These are phyloP conservation scores for Ganoderma lucidum DNA, from an alignment of 1,284 basidiomycete species.

Conservation along the genomic window DNA sequence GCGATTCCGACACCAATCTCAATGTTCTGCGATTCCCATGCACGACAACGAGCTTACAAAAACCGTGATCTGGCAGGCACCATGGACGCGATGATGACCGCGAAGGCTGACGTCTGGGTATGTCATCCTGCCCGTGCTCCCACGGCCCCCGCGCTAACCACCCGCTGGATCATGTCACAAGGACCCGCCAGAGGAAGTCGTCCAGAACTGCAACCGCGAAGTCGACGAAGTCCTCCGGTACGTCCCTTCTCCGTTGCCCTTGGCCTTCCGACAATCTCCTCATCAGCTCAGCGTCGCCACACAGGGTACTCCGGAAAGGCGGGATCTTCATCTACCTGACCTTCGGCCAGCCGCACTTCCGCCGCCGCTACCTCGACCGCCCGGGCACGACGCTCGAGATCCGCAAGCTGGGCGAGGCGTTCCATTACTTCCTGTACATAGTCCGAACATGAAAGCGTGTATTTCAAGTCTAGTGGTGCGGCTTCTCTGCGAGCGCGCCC, in stretches of 20 bases:
- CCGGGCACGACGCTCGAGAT: slow-evolving; percentile 68
- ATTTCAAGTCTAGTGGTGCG: slow-evolving; percentile 14
- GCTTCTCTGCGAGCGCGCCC: slow-evolving; percentile 47
- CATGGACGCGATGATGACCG: slow-evolving; percentile 95
- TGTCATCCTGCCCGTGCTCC: slow-evolving; percentile 35
- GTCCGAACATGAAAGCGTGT: slow-evolving; percentile 30
- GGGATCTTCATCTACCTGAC: slow-evolving; percentile 87
- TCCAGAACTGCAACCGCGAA: slow-evolving; percentile 82
- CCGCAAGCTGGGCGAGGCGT: slow-evolving; percentile 76
- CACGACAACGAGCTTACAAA: neutral
- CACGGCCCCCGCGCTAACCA: slow-evolving; percentile 1
- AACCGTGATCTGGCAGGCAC: slow-evolving; percentile 57
- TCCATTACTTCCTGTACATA: slow-evolving; percentile 88
- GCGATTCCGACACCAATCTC: neutral
- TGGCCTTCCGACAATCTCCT: neutral
- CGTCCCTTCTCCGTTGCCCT: neutral
- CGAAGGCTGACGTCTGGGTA: slow-evolving; percentile 91
- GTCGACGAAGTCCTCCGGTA: slow-evolving; percentile 84
- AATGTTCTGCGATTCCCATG: neutral
- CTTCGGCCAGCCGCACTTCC: slow-evolving; percentile 93
- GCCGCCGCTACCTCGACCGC: slow-evolving; percentile 70
- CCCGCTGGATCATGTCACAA: slow-evolving; percentile 39
- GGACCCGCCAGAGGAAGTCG: slow-evolving; percentile 83
- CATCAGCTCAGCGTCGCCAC: neutral
- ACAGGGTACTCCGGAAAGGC: slow-evolving; percentile 68